These are phyloP conservation scores for Plantago ovata DNA, from an alignment of 257 asterid genomes.

Conservation along the genomic window DNA sequence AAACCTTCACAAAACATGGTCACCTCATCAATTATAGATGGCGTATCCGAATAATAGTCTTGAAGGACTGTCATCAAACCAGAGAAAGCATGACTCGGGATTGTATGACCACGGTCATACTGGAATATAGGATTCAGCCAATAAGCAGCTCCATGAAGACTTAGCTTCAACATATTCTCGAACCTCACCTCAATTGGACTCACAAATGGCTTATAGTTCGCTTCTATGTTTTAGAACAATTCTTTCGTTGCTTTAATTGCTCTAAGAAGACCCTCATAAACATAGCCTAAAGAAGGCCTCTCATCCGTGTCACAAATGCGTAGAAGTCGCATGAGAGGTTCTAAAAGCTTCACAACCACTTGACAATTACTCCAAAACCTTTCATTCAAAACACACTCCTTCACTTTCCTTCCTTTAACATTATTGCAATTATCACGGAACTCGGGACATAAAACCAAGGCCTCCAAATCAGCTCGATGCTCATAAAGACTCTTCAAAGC, in stretches of 20 bases:
- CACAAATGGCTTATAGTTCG: background rate
- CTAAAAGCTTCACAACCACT: background rate
- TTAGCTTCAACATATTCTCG: background rate
- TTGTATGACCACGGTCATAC: no score
- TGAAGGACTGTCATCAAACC: background rate
- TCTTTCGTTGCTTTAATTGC: background rate
- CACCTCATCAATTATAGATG: background rate
- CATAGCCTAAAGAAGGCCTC: background rate
- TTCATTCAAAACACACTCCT: background rate
- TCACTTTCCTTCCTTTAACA: background rate
- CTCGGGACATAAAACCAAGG: background rate
- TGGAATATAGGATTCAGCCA: background rate
- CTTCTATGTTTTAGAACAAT: background rate
- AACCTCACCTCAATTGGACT: background rate
- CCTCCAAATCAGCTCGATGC: background rate
- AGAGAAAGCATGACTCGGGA: background rate
- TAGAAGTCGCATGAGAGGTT: background rate
- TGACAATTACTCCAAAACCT: background rate
- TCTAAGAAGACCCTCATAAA: background rate
- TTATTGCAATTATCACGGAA: background rate
- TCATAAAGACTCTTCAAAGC: slow-evolving; percentile 1
- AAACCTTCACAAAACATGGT: background rate
- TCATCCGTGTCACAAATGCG: background rate
- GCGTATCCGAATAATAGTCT: background rate
- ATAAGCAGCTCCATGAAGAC: background rate